Evolutionary conservation across 805 yeast genomes (phyloP).

Genomic region (Lipomyces chichibuensis): DNA sequence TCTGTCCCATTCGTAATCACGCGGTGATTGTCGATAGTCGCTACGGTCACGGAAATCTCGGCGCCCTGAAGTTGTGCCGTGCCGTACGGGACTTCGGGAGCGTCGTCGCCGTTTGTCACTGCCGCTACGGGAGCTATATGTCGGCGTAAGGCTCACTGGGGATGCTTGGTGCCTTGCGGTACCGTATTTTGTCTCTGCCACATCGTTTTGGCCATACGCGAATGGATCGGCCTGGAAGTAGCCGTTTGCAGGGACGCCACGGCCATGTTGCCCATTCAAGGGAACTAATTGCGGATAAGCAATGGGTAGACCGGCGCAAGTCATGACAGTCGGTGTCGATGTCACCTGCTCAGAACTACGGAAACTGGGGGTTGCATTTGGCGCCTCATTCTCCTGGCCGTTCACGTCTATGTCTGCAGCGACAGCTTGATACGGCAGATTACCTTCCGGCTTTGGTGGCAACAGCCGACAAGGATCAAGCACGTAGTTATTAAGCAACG

Average conservation of each 20-base stretch:
- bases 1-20: neutral
- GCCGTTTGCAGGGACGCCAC: conserved; percentile 15
- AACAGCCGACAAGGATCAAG: conserved; percentile 28
- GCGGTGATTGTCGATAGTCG: conserved; percentile 6
- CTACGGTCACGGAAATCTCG: conserved; percentile 23
- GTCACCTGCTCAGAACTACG: neutral
- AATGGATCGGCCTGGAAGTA: conserved; percentile 24
- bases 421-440: conserved; percentile 12
- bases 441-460: conserved; percentile 27
- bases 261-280: conserved; percentile 2
- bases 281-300: conserved; percentile 20
- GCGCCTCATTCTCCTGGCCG: neutral
- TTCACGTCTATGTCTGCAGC: neutral
- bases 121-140: neutral
- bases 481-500: conserved; percentile 27
- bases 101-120: conserved; percentile 12
- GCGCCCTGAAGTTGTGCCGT: conserved; percentile 7
- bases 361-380: neutral
- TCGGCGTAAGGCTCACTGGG: neutral
- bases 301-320: conserved; percentile 25
- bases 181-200: conserved; percentile 11
- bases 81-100: conserved; percentile 12
- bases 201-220: conserved; percentile 19
- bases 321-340: conserved; percentile 3
- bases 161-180: conserved; percentile 14